phyloP scores from a whole-genome alignment of 768 basidiomycete species.

The Mrakia frigida region DNA sequence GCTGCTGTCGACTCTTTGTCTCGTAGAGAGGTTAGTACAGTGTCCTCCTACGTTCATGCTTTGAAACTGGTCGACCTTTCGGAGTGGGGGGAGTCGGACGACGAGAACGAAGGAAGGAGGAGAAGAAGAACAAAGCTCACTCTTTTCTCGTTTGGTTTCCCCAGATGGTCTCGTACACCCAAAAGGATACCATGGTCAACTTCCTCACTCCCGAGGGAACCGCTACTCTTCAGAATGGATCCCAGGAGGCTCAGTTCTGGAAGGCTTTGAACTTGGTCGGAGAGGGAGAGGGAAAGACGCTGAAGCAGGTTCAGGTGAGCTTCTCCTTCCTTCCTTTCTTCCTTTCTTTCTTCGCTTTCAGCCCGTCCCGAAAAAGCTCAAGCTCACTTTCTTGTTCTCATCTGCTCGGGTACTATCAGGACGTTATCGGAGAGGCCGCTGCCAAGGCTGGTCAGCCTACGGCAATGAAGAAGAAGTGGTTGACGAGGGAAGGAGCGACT shows the following conservation, averaged over 20 bases:
- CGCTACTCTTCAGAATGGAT: slow-evolving; percentile 72
- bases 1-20: slow-evolving; percentile 86
- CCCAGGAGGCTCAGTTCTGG: slow-evolving; percentile 96
- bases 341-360: not conserved
- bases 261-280: slow-evolving; percentile 68
- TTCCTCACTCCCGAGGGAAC: slow-evolving; percentile 74
- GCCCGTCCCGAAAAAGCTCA: not conserved
- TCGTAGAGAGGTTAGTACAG: slow-evolving; percentile 70
- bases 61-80: too few species aligned
- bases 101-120: not conserved
- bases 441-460: slow-evolving; percentile 90
- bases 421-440: slow-evolving; percentile 72
- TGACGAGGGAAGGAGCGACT: slow-evolving; percentile 76
- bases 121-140: not conserved
- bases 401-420: slow-evolving; percentile 29
- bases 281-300: slow-evolving; percentile 60
- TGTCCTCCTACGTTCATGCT: too few species aligned
- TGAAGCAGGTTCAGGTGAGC: slow-evolving; percentile 61
- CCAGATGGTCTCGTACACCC: slow-evolving; percentile 64
- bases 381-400: too few species aligned
- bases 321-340: not conserved
- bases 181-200: slow-evolving; percentile 68
- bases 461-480: slow-evolving; percentile 97
- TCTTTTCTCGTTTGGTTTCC: not conserved
- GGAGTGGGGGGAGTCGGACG: not conserved